These are phyloP conservation scores for Thermothelomyces thermophilus DNA, from an alignment of 2,329 filamentous ascomycete genomes.

Conservation along the genomic window DNA sequence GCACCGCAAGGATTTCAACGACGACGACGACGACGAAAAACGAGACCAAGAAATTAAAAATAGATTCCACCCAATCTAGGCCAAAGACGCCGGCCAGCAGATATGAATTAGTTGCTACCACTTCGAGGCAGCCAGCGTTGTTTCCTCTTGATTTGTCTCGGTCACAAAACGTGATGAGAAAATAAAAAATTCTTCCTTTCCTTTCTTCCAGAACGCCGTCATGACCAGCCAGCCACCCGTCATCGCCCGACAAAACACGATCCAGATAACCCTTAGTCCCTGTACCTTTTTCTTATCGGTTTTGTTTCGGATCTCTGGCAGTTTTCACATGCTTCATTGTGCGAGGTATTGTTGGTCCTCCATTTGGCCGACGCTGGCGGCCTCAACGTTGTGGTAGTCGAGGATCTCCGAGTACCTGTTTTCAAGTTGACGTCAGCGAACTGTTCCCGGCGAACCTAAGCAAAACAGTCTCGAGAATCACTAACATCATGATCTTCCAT, in stretches of 20 bases:
- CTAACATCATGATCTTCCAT: conserved; percentile 99
- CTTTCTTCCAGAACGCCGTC: conserved; percentile 3
- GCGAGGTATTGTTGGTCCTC: conserved; percentile 1
- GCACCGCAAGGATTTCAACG: background rate
- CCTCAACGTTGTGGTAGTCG: conserved; percentile 93
- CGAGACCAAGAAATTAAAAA: too few relatives aligned
- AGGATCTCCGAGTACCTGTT: conserved; percentile 95
- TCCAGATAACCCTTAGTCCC: background rate
- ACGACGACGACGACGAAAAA: too few relatives aligned
- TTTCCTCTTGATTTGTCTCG: background rate
- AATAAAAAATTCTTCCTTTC: background rate
- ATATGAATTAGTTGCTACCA: too few relatives aligned
- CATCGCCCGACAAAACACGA: background rate
- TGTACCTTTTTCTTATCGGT: background rate
- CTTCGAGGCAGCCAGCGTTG: background rate
- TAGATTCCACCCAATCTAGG: background rate
- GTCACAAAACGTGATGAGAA: background rate
- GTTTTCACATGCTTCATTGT: conserved; percentile 2
- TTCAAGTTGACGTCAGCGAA: conserved; percentile 20
- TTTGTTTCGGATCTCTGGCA: background rate
- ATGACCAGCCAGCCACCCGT: background rate
- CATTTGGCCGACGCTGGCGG: conserved; percentile 24
- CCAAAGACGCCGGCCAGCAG: background rate
- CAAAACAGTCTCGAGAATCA: conserved; percentile 10
- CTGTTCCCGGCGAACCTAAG: background rate